Base-by-base conservation (phyloP, 2,329 filamentous ascomycete species). In the Fusarium veterinarium region DNA sequence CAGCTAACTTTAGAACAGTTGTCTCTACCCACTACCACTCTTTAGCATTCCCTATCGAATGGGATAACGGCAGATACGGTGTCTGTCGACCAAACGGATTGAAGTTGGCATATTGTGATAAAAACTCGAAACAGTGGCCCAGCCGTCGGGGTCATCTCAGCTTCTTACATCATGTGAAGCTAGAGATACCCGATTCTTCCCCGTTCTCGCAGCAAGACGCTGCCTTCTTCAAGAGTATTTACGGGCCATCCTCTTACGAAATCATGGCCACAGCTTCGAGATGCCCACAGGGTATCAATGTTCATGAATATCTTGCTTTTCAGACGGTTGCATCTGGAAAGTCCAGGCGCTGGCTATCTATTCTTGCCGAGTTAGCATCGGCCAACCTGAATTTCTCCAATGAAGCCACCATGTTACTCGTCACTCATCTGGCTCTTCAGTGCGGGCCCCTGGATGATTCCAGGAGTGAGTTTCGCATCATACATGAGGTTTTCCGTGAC, bases 341-440 rank as follows among this genome's bases (percentile, higher is more conserved):
- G 8, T 74, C 81, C 20, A 80, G 84, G 1, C 82, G 88, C 3
- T 90, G 88, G 88, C 70, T 83, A 2, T 79, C 82, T 1, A 81
- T 90, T 1, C 75, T 89, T 0, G 77, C 83, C 0, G 88, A 90
- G 61, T 72, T 90, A 6, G 86, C 83, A 0, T 85, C 86, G 0
- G 84, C 86, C 3, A 78, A 88, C 65, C 63, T 93, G 8, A 92
- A 92, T 69, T 89, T 92, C 69, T 89, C 87, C n/a, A 85, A 86
- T 0, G 85, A 89, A 25, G 84, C 86, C 0, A 87, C 87, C 0
- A 83, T 84, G 51, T 69, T 82, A 1, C 75, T 92, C 0, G 75
- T 93, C 5, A 80, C 81, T 3, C 85, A 89, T 14, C 79, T 92
- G 1, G 80, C 84, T 0, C 71, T 86, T 0, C 86, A 92, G 69